Base-by-base conservation (phyloP, 2,329 filamentous ascomycete species). In the Ophioceras dolichostomum region DNA sequence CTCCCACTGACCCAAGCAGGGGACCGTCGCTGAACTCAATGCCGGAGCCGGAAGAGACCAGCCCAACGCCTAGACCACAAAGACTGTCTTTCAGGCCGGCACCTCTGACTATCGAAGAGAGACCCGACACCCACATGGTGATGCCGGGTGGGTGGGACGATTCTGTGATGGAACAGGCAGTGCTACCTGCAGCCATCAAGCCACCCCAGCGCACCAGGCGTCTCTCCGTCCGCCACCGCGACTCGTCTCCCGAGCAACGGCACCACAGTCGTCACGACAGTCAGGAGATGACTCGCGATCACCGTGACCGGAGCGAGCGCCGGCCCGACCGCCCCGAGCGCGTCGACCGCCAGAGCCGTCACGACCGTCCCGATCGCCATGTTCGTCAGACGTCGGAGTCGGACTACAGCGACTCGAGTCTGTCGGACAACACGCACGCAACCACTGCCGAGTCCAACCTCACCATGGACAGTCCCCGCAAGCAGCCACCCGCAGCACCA, bases 401-500 rank as follows among this genome's bases (percentile, higher is more conserved):
- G 2, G 42, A 44, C 3, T 42, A 43, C 4, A 43, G 24, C 13
- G 33, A 39, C 16, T 44, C 41, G 2, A 37, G 34, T 10, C 41
- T 42, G 5, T 45, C 43, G 4, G 39, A 21, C 18, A 42, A 37
- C 30, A 45, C 43, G n/a, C 39, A 43, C 14, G 40, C 38, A n/a
- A 45, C 43, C 5, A 42, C 41, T 5, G 36, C 41, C 5, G 39
- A 42, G 8, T 42, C 33, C 14, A 35, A 42, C 13, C 17, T 29
- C 12, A 33, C 32, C 22, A 13, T 32, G n/a, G 26, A 32, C 13
- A 18, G 18, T 16, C 16, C 34, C 27, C 20, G 22, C 24, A 16
- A 14, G 18, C 17, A 18, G 12, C 26, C 18, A 18, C n/a, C n/a
- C n/a, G n/a, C n/a, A n/a, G n/a, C n/a, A n/a, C n/a, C n/a, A n/a